Conservation (phyloP, 345 rosid genomes). For the Aegle marmelos region DNA sequence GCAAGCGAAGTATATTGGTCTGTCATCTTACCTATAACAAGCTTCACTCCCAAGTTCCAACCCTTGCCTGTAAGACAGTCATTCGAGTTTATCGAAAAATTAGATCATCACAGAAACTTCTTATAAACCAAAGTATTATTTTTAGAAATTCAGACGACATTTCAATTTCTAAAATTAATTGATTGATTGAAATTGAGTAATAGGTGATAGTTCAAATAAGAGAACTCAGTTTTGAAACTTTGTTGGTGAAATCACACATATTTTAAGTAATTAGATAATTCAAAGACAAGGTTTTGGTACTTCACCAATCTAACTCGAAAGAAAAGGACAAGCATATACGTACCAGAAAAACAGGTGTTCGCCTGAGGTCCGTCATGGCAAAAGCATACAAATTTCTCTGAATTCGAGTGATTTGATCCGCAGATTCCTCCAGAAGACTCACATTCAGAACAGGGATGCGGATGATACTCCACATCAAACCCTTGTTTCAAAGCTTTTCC, state of each 20-base stretch:
- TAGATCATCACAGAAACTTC: background rate
- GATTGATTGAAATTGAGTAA: too few species aligned
- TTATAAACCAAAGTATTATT: background rate
- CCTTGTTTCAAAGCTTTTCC: constrained; percentile 8
- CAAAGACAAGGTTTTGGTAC: too few species aligned
- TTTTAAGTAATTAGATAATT: too few species aligned
- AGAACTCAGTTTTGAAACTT: too few species aligned
- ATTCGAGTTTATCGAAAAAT: background rate
- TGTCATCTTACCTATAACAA: constrained; percentile 28
- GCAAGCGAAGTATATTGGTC: background rate
- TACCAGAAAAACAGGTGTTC: constrained; percentile 1
- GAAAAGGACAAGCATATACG: too few species aligned
- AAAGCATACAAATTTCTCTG: constrained; percentile 28
- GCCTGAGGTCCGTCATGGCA: constrained; percentile 22
- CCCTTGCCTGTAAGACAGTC: background rate
- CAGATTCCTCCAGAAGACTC: constrained; percentile 34
- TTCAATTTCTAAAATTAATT: too few species aligned
- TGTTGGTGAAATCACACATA: too few species aligned
- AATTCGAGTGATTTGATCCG: constrained; percentile 23
- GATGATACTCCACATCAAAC: constrained; percentile 12
- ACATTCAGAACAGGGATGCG: constrained; percentile 25
- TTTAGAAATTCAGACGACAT: background rate
- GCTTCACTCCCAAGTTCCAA: background rate
- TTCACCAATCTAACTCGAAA: too few species aligned
- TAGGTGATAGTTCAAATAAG: too few species aligned